Base-by-base conservation (phyloP, 2,329 filamentous ascomycete species). In the Beauveria pseudobassiana region DNA sequence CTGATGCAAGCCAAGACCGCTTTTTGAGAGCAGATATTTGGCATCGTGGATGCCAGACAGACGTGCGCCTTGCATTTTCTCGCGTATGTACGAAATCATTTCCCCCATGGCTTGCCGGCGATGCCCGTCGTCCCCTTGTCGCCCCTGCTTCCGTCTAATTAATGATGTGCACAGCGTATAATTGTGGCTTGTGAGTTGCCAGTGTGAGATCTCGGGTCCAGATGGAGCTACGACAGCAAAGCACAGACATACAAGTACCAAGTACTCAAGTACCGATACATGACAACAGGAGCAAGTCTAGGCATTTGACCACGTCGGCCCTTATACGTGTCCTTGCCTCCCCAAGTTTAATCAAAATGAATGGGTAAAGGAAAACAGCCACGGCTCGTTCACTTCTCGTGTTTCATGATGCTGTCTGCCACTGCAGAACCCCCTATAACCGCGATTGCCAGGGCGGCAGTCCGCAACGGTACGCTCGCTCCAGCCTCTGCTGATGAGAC, bases 131-230 rank as follows among this genome's bases (percentile, higher is more conserved):
- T 34, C n/a, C 28, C 53, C 53, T 46, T 45, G 53, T 9, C 18
- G 26, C 53, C 56, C 56, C 56, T 59, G 46, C 46, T 20, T 22
- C 45, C 45, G 30, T 59, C 46, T 59, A 48, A 59, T 59, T 59
- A 59, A 51, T 57, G 56, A 59, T 51, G 30, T 50, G 34, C 45
- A n/a, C 45, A 26, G 56, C 55, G 34, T 42, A 59, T 50, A 48
- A 59, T 52, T 59, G 57, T 59, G 57, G 57, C 57, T 59, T 45
- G 12, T 43, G 38, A 59, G 48, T 40, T 51, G 16, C 57, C 57
- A 52, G 48, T 38, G 45, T 59, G 48, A 59, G 57, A 59, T 59
- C 57, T 59, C 56, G 56, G 56, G 28, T 59, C 57, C 48, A 50
- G 57, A 59, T 59, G 57, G 48, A 52, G 57, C 48, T 45, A 57